phyloP scores from a whole-genome alignment of 768 basidiomycete genomes.

The Suillus discolor region DNA sequence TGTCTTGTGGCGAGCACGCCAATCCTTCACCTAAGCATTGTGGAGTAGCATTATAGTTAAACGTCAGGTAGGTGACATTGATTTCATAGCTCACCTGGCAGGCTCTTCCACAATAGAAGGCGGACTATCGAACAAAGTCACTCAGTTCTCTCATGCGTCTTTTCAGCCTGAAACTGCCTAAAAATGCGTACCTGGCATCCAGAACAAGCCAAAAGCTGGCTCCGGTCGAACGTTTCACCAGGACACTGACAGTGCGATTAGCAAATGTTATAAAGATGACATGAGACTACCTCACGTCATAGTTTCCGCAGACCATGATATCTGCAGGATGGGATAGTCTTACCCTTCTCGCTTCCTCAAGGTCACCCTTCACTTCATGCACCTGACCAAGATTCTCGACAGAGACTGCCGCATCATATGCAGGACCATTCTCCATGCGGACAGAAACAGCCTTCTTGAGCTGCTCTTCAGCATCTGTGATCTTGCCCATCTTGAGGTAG shows the following conservation, averaged over 20 bases:
- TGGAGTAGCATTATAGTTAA: not conserved
- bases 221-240: slow-evolving; percentile 17
- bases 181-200: slow-evolving; percentile 28
- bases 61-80: not conserved
- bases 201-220: slow-evolving; percentile 26
- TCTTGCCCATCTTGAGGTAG: slow-evolving; percentile 35
- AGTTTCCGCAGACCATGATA: slow-evolving; percentile 32
- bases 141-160: not conserved
- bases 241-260: slow-evolving; percentile 25
- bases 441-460: slow-evolving; percentile 34
- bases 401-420: slow-evolving; percentile 38
- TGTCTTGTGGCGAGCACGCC: slow-evolving; percentile 32
- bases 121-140: slow-evolving; percentile 14
- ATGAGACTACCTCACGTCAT: slow-evolving; percentile 20
- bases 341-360: slow-evolving; percentile 32
- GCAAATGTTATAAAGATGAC: slow-evolving; percentile 6
- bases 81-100: slow-evolving; percentile 25
- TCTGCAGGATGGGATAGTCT: slow-evolving; percentile 26
- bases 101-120: slow-evolving; percentile 26
- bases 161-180: not conserved
- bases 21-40: slow-evolving; percentile 23
- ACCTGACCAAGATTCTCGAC: slow-evolving; percentile 41
- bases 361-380: slow-evolving; percentile 36
- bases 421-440: slow-evolving; percentile 22
- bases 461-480: slow-evolving; percentile 41